These are phyloP conservation scores for Punica granatum DNA, from an alignment of 345 rosid genomes.

Conservation along the genomic window DNA sequence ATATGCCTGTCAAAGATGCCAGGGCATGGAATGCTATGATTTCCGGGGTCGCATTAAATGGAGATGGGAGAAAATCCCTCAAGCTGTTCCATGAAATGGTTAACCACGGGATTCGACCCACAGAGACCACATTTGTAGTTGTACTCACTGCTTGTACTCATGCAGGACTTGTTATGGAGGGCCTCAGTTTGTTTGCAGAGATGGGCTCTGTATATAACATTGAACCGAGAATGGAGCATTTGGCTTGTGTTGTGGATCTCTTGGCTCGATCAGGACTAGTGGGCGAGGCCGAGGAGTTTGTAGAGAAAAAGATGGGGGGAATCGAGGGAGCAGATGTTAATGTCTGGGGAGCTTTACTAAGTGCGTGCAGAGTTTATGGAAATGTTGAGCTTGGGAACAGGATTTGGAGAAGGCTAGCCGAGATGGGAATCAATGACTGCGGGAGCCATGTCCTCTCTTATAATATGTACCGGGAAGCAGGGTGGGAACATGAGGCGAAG, in stretches of 20 bases:
- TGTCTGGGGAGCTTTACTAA: conserved; percentile 31
- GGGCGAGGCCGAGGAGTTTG: conserved; percentile 24
- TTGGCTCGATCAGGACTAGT: conserved; percentile 27
- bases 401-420: conserved; percentile 23
- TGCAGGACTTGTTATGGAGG: conserved; percentile 19
- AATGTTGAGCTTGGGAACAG: conserved; percentile 32
- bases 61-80: conserved; percentile 23
- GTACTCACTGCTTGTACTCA: conserved; percentile 24
- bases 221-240: conserved; percentile 22
- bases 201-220: conserved; percentile 19
- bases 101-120: conserved; percentile 20
- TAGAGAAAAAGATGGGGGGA: conserved; percentile 28
- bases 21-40: conserved; percentile 36
- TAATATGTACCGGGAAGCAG: conserved; percentile 29
- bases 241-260: conserved; percentile 28
- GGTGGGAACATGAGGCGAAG: conserved; percentile 25
- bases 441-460: conserved; percentile 23
- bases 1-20: conserved; percentile 20
- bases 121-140: conserved; percentile 25
- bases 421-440: conserved; percentile 16
- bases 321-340: conserved; percentile 21
- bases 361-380: conserved; percentile 26
- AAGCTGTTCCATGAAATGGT: conserved; percentile 20
- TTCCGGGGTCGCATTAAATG: conserved; percentile 25
- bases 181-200: conserved; percentile 19